Evolutionary conservation across 2,329 filamentous ascomycete species (phyloP).

Genomic region (Coniochaeta sp.): DNA sequence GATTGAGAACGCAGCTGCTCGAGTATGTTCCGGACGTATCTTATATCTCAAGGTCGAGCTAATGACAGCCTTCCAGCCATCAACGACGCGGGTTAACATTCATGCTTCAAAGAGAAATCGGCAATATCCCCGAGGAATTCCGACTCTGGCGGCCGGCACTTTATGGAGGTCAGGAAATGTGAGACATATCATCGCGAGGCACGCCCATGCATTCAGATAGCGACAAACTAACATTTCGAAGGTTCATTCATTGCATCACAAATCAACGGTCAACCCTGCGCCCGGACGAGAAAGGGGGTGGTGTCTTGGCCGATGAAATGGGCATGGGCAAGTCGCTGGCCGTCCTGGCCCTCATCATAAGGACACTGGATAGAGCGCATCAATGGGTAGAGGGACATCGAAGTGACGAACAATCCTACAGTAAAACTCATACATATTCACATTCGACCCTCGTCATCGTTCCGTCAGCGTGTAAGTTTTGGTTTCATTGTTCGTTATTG

Average conservation of each 20-base stretch:
- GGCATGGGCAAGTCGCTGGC: conserved; percentile 52
- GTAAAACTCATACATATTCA: conserved; percentile 14
- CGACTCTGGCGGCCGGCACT: conserved; percentile 22
- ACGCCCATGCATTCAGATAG: background rate
- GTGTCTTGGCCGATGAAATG: conserved; percentile 55
- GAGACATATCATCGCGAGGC: conserved; percentile 3
- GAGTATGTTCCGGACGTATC: conserved; percentile 10
- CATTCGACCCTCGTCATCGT: conserved; percentile 37
- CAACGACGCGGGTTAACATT: conserved; percentile 29
- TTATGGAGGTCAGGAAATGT: conserved; percentile 14
- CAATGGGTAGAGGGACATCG: conserved; percentile 22
- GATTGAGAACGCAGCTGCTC: conserved; percentile 16
- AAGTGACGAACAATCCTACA: conserved; percentile 1
- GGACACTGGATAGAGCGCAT: conserved; percentile 27
- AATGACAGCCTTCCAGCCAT: conserved; percentile 19
- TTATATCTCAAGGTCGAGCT: background rate
- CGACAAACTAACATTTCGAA: conserved; percentile 4
- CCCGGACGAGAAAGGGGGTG: conserved; percentile 28
- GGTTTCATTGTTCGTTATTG: background rate
- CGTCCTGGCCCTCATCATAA: conserved; percentile 39
- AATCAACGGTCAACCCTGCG: conserved; percentile 19
- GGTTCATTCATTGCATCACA: conserved; percentile 32
- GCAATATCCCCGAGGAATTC: conserved; percentile 20
- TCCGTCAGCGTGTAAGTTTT: conserved; percentile 28
- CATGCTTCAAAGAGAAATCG: conserved; percentile 29